These are phyloP conservation scores for Phytophthora sojae DNA, from an alignment of 352 stramenopile genomes.

Conservation along the genomic window DNA sequence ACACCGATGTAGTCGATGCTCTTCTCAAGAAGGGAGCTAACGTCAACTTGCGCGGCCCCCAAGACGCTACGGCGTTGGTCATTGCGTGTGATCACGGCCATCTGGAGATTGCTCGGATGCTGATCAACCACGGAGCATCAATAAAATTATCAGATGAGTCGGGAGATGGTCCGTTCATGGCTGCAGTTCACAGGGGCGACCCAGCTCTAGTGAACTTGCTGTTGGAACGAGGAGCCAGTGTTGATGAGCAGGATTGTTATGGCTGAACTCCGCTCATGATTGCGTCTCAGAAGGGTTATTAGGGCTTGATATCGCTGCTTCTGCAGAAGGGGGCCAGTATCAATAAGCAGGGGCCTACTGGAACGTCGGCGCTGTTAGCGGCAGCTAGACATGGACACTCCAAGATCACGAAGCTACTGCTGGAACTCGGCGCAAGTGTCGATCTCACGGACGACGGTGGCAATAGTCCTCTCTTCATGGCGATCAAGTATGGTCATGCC, in stretches of 20 bases:
- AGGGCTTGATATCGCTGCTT: not conserved
- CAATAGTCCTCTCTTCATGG: not conserved
- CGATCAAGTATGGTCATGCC: not conserved
- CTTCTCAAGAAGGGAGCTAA: conserved; percentile 1
- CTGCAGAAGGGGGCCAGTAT: not conserved
- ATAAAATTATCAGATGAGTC: not conserved
- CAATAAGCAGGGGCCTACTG: not conserved
- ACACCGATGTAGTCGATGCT: conserved; percentile 1
- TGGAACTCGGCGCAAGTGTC: not conserved
- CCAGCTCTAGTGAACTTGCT: not conserved
- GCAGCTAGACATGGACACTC: not conserved
- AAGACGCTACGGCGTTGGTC: not conserved
- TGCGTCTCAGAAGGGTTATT: not conserved
- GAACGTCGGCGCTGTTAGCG: not conserved
- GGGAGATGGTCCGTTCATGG: not conserved
- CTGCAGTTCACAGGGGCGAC: not conserved
- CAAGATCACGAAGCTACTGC: not conserved
- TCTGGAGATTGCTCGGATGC: not conserved
- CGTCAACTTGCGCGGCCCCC: not conserved
- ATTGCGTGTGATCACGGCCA: not conserved
- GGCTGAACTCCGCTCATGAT: not conserved
- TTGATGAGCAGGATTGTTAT: not conserved
- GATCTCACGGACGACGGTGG: not conserved
- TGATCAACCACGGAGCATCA: not conserved
- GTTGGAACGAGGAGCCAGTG: not conserved